phyloP scores from a whole-genome alignment of 768 basidiomycete genomes.

The Tricholoma terreum region DNA sequence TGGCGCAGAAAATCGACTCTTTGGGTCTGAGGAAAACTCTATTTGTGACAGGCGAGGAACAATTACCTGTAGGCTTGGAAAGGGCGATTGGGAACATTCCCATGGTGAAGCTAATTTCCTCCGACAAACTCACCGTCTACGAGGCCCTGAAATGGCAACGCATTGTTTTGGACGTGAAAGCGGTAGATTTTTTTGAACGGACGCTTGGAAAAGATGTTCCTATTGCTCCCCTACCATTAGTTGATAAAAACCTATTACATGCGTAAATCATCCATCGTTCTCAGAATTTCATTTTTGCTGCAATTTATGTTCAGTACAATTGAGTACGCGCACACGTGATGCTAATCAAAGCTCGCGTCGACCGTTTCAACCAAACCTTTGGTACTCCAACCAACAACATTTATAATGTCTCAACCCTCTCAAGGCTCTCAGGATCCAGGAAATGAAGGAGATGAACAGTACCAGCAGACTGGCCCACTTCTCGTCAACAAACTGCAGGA shows the following conservation, averaged over 20 bases:
- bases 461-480: slow-evolving; percentile 72
- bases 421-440: slow-evolving; percentile 45
- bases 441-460: slow-evolving; percentile 51
- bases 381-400: slow-evolving; percentile 1
- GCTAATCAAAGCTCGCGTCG: neutral
- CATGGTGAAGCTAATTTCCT: slow-evolving; percentile 60
- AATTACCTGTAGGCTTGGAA: slow-evolving; percentile 51
- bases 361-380: slow-evolving; percentile 2
- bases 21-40: slow-evolving; percentile 72
- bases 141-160: slow-evolving; percentile 83
- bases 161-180: slow-evolving; percentile 75
- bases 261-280: neutral
- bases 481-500: slow-evolving; percentile 85
- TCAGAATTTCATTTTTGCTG: neutral
- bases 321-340: neutral
- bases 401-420: slow-evolving; percentile 54
- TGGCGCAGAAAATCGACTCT: slow-evolving; percentile 58
- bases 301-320: neutral
- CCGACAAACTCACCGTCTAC: slow-evolving; percentile 71
- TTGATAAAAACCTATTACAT: neutral
- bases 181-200: slow-evolving; percentile 75
- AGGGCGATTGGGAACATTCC: slow-evolving; percentile 70
- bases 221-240: slow-evolving; percentile 7
- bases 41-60: slow-evolving; percentile 66
- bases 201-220: slow-evolving; percentile 50